Evolutionary conservation across 1,284 basidiomycete species (phyloP).

Genomic region (Gymnopus androsaceus): DNA sequence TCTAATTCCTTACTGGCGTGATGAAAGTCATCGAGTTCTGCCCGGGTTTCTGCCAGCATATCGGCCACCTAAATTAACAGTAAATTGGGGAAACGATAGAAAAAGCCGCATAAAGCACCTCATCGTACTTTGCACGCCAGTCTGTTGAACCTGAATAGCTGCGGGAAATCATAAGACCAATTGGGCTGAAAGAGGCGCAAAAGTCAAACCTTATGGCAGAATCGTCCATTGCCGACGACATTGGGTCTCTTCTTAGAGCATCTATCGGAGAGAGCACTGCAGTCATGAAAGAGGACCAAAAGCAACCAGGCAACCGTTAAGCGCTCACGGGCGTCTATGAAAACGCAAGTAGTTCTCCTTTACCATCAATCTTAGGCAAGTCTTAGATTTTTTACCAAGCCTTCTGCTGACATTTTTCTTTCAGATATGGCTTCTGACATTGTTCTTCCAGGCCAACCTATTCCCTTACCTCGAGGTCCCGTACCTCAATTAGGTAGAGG

Average conservation of each 20-base stretch:
- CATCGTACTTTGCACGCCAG: constrained; percentile 84
- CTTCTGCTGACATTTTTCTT: no score
- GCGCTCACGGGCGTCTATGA: neutral
- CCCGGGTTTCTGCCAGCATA: constrained; percentile 82
- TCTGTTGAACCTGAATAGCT: constrained; percentile 60
- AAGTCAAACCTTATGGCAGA: constrained; percentile 56
- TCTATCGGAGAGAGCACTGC: constrained; percentile 64
- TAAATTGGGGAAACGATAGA: constrained; percentile 7
- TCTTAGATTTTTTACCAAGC: no score
- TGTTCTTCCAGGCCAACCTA: constrained; percentile 83
- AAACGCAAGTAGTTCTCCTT: no score
- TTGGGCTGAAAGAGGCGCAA: constrained; percentile 13
- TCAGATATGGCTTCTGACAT: constrained; percentile 38
- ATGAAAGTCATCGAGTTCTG: constrained; percentile 91
- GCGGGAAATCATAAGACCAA: no score
- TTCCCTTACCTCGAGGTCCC: constrained; percentile 61
- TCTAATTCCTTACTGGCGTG: constrained; percentile 90
- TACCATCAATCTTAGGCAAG: no score
- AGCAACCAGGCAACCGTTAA: constrained; percentile 20
- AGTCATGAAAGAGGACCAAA: constrained; percentile 49
- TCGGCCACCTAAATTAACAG: constrained; percentile 59
- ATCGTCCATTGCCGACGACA: constrained; percentile 66
- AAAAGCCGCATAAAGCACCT: constrained; percentile 37
- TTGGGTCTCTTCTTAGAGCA: constrained; percentile 56
- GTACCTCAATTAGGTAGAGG: constrained; percentile 67